A percentile compares a stretch with the other conserved stretches of the same genome.
phyloP scores from a whole-genome alignment of 148 eudicot genomes.

The Arbutus unedo region DNA sequence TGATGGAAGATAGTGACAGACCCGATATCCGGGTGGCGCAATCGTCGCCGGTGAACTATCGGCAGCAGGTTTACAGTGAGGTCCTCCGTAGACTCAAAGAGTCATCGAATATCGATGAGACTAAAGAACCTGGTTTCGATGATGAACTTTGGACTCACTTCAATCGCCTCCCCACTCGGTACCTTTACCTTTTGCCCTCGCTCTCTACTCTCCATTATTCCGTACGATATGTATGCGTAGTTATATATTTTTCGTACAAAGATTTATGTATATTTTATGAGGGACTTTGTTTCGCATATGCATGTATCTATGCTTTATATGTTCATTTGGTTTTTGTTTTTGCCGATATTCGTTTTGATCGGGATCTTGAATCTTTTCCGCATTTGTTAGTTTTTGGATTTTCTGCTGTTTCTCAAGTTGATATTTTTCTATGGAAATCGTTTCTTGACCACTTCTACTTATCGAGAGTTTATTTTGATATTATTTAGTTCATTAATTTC shows the following conservation, averaged over 20 bases:
- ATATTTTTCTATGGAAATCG: not conserved
- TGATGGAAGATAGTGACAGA: slow-evolving; percentile 79
- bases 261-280: slow-evolving; percentile 1
- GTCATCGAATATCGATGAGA: slow-evolving; percentile 41
- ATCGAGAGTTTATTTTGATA: not conserved
- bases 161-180: slow-evolving; percentile 89
- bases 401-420: not conserved
- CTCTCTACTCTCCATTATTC: not conserved
- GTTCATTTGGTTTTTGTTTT: not conserved
- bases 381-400: not conserved
- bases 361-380: not conserved
- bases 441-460: not conserved
- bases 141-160: slow-evolving; percentile 90
- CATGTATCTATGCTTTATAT: not conserved
- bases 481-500: not conserved
- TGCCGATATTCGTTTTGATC: not conserved
- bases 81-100: slow-evolving; percentile 76
- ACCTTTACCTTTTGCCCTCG: not conserved
- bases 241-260: not conserved
- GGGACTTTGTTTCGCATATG: not conserved
- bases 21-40: slow-evolving; percentile 60
- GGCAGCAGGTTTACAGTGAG: slow-evolving; percentile 72
- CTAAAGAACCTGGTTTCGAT: slow-evolving; percentile 50
- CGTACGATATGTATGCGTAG: not conserved
- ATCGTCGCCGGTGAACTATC: slow-evolving; percentile 31